Conservation (phyloP, 192 early-diverging fungal species). For the Podila minutissima region DNA sequence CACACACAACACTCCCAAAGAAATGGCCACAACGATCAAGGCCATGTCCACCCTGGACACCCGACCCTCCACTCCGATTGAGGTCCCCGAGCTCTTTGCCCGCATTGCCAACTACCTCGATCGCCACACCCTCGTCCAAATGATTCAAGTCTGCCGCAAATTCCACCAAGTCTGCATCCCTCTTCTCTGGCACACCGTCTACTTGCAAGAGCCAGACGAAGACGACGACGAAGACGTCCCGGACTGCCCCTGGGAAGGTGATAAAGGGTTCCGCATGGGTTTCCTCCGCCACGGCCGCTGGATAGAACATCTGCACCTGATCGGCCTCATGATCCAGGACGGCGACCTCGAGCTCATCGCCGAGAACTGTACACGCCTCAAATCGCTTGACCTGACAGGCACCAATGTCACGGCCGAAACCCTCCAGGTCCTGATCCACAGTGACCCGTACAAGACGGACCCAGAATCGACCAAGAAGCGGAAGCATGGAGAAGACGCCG, state of each 20-base stretch:
- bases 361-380: slow-evolving; percentile 23
- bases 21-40: too few species aligned
- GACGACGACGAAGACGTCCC: background rate
- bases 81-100: slow-evolving; percentile 1
- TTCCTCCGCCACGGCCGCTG: slow-evolving; percentile 26
- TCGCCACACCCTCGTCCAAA: slow-evolving; percentile 2
- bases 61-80: too few species aligned
- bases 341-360: slow-evolving; percentile 34
- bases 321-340: slow-evolving; percentile 7
- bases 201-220: background rate
- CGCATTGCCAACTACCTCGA: background rate
- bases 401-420: slow-evolving; percentile 36
- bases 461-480: background rate
- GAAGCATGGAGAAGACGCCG: background rate
- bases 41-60: too few species aligned
- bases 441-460: slow-evolving; percentile 17
- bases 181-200: slow-evolving; percentile 6
- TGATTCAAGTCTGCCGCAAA: slow-evolving; percentile 12
- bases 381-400: slow-evolving; percentile 5
- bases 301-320: slow-evolving; percentile 3
- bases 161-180: slow-evolving; percentile 18
- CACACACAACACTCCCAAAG: too few species aligned
- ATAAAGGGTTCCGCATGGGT: slow-evolving; percentile 28
- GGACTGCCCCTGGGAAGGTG: slow-evolving; percentile 5
- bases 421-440: slow-evolving; percentile 26